phyloP scores from a whole-genome alignment of 352 stramenopile species.

The Phytophthora macrochlamydospora region DNA sequence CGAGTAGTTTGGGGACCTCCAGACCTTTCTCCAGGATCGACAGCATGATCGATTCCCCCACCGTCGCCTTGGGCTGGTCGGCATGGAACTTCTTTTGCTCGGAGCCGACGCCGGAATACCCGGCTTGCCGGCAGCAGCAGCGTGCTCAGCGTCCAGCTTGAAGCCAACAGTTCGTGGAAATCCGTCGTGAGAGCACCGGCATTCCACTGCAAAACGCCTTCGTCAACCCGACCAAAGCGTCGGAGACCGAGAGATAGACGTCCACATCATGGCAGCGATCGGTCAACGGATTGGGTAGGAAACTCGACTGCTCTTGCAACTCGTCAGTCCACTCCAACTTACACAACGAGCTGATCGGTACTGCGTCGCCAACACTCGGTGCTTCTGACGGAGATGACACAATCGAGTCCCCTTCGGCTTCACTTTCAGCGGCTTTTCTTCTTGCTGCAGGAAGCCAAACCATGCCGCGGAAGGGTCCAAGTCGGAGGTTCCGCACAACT shows the following conservation, averaged over 20 bases:
- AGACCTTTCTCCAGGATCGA: constrained; percentile 36
- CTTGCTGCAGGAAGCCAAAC: constrained; percentile 39
- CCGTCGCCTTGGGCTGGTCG: constrained; percentile 22
- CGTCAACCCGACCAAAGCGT: constrained; percentile 40
- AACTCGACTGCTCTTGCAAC: constrained; percentile 35
- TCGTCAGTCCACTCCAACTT: constrained; percentile 65
- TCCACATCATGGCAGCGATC: constrained; percentile 41
- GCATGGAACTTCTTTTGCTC: constrained; percentile 41
- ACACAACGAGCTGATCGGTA: constrained; percentile 18
- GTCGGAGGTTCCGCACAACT: constrained; percentile 38
- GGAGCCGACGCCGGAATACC: constrained; percentile 6
- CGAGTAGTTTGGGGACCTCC: constrained; percentile 28
- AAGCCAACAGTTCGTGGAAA: constrained; percentile 34
- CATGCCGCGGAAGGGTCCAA: constrained; percentile 38
- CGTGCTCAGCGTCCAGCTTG: constrained; percentile 10
- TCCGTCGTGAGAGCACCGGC: constrained; percentile 8
- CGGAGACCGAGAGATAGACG: constrained; percentile 31
- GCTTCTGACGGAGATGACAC: not conserved
- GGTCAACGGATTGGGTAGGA: constrained; percentile 37
- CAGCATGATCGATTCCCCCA: constrained; percentile 39
- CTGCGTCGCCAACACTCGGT: not conserved
- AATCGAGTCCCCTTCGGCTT: constrained; percentile 3
- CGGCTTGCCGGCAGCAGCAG: constrained; percentile 13
- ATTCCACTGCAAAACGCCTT: constrained; percentile 48
- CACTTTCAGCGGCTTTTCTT: not conserved